These are phyloP conservation scores for Trypethelium eluteriae DNA, from an alignment of 495 filamentous ascomycete species.

Conservation along the genomic window DNA sequence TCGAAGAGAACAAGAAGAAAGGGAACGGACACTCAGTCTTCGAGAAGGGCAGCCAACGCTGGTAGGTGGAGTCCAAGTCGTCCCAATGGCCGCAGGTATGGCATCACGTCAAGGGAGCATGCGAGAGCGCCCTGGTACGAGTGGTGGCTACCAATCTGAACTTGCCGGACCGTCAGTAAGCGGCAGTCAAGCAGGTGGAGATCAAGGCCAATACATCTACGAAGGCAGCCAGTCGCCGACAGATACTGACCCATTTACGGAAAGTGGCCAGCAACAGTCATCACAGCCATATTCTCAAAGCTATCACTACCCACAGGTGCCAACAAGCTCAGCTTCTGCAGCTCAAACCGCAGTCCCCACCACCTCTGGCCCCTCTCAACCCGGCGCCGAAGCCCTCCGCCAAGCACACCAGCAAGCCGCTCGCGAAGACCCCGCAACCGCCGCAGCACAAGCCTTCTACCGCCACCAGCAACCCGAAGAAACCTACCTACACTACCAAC, in stretches of 20 bases:
- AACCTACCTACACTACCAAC: slow-evolving; percentile 27
- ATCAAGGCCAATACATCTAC: slow-evolving; percentile 41
- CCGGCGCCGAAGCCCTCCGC: slow-evolving; percentile 15
- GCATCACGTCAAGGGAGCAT: slow-evolving; percentile 56
- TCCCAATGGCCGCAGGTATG: slow-evolving; percentile 79
- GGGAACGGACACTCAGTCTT: slow-evolving; percentile 79
- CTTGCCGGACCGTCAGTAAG: background rate
- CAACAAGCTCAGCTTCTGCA: slow-evolving; percentile 6
- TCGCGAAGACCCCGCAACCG: slow-evolving; percentile 13
- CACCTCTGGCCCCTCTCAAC: slow-evolving; percentile 12
- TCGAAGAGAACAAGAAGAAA: slow-evolving; percentile 85
- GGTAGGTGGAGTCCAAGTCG: slow-evolving; percentile 91
- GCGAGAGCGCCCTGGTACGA: slow-evolving; percentile 30
- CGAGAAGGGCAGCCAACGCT: slow-evolving; percentile 81
- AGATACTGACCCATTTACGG: slow-evolving; percentile 54
- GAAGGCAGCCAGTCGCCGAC: slow-evolving; percentile 37
- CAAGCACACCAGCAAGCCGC: slow-evolving; percentile 13
- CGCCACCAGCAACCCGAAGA: slow-evolving; percentile 25
- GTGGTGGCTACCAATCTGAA: slow-evolving; percentile 27
- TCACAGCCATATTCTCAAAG: slow-evolving; percentile 18
- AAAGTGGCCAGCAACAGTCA: slow-evolving; percentile 37
- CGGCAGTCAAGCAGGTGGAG: slow-evolving; percentile 15
- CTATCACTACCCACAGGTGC: slow-evolving; percentile 19
- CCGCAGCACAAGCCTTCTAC: slow-evolving; percentile 23
- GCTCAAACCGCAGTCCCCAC: slow-evolving; percentile 17